Evolutionary conservation across 108 stramenopile species (phyloP), one percentile per base, ranked within the genome.

Genomic region (Bacterosira constricta): DNA sequence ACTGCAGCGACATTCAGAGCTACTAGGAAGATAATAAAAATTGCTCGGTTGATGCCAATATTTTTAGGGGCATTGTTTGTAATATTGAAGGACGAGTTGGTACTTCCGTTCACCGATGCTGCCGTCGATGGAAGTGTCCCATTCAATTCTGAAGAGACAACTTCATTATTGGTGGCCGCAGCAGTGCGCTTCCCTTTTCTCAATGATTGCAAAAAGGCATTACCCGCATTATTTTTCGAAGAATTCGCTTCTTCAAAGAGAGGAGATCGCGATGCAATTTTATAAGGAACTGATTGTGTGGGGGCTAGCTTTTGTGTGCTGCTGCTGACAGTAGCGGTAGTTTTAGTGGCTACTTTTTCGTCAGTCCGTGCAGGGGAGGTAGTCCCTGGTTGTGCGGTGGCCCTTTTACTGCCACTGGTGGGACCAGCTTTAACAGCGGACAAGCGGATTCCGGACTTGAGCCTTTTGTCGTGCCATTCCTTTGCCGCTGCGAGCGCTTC

Each of bases 1-100:
- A 34, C 29, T 3, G 55, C 36, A 20, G 55, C n/a, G 17, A 56
- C 36, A 56, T 56, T 56, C 55, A 56, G 29, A 7, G 55, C 32
- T 20, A 56, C 32, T 21, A 29, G 8, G 0, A 20, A 21, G 10
- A 37, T 9, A 4, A 56, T 20, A n/a, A 56, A 4, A 0, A 56
- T 13, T 0, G 29, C 32, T 36, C 36, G 34, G 1, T 32, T 32
- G 55, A 56, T 17, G 32, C 0, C 17, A 1, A 8, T 13, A 17
- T 56, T 56, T 10, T 21, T 20, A 11, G 47, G 35, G 17, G 51
- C 23, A 29, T 52, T 29, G 27, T 29, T 52, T 56, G 34, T n/a
- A 7, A 56, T 1, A 20, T 3, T 17, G 20, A 32, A 56, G 18
- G 55, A 32, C 11, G 31, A 38, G 55, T 12, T 54, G 9, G 53